Base-by-base conservation (phyloP, 1,139 yeast species). In the Trichomonascaceae sp. region DNA sequence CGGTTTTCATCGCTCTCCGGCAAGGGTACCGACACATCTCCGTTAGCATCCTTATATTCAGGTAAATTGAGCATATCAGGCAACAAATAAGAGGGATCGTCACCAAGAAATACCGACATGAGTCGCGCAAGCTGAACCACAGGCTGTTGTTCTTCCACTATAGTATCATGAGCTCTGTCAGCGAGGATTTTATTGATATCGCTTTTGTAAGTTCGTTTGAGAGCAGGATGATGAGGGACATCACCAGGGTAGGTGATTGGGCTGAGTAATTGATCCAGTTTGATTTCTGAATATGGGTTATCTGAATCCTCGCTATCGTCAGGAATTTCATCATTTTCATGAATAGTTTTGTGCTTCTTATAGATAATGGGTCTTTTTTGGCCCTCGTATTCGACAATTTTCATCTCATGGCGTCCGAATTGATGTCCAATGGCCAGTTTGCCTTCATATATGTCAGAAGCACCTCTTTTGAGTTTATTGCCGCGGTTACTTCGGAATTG, bases 181-280 rank as follows among this genome's bases (percentile, higher is more conserved):
- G 96, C 86, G 61, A 91, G 69, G 36, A 73, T 77, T 62, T 71
- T 75, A 59, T 84, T 65, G 10, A 78, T 77, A 60, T 78, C 62
- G 65, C 81, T 70, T 58, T 72, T 73, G 67, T 80, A 93, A 0
- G 95, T 85, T 58, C 78, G 80, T 56, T 82, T 79, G 18, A 88
- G 75, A 0, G 90, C 82, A 7, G 85, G 84, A 64, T 88, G 93
- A 1, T 79, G 76, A 1, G 87, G 81, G 2, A 91, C 71, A 63
- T 93, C 96, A 13, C 88, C 78, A 0, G 97, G 95, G 57, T 87
- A 87, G 15, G 81, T 76, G 20, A 93, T 80, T 0, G 98, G 96
- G 12, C 85, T 81, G 57, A 93, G 72, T 24, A 90, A 73, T 50
- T 83, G 84, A 20, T 79, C 75, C 1, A 80, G 70, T 56, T 76